Conservation (phyloP, 2,329 filamentous ascomycete species). For the Penicillium aurantiogriseum region DNA sequence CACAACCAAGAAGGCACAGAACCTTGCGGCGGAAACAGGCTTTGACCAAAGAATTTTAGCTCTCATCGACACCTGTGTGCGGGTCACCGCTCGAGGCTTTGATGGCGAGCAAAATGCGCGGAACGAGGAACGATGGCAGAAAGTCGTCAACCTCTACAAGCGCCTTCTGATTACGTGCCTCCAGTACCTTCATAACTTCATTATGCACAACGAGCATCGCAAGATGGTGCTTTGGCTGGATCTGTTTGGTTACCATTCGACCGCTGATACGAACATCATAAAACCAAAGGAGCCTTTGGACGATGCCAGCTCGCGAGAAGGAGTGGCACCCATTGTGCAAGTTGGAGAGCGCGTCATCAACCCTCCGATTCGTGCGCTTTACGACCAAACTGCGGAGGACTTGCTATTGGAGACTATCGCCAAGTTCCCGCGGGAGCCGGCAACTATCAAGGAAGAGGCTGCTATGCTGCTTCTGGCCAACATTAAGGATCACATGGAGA, state of each 20-base stretch:
- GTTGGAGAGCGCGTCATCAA: constrained; percentile 44
- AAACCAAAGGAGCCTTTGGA: constrained; percentile 45
- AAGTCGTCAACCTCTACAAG: constrained; percentile 65
- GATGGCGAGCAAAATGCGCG: constrained; percentile 62
- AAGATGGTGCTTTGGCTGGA: constrained; percentile 66
- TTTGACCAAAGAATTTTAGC: constrained; percentile 63
- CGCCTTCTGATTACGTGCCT: constrained; percentile 63
- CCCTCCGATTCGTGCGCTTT: constrained; percentile 42
- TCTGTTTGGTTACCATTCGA: constrained; percentile 59
- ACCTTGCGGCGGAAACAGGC: constrained; percentile 59
- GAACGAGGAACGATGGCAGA: constrained; percentile 65
- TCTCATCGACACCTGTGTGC: constrained; percentile 62
- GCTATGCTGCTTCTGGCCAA: constrained; percentile 49
- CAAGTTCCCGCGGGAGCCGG: constrained; percentile 44
- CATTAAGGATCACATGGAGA: constrained; percentile 51
- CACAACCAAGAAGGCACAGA: constrained; percentile 60
- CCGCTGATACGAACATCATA: constrained; percentile 46
- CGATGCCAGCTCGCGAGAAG: constrained; percentile 36
- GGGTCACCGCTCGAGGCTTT: constrained; percentile 63
- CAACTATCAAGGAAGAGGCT: constrained; percentile 48
- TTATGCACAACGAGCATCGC: constrained; percentile 63
- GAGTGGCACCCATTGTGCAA: constrained; percentile 44
- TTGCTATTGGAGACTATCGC: constrained; percentile 45
- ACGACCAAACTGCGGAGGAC: constrained; percentile 46
- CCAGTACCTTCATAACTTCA: constrained; percentile 66